These are phyloP conservation scores for Murraya paniculata DNA, from an alignment of 345 rosid genomes.

Conservation along the genomic window DNA sequence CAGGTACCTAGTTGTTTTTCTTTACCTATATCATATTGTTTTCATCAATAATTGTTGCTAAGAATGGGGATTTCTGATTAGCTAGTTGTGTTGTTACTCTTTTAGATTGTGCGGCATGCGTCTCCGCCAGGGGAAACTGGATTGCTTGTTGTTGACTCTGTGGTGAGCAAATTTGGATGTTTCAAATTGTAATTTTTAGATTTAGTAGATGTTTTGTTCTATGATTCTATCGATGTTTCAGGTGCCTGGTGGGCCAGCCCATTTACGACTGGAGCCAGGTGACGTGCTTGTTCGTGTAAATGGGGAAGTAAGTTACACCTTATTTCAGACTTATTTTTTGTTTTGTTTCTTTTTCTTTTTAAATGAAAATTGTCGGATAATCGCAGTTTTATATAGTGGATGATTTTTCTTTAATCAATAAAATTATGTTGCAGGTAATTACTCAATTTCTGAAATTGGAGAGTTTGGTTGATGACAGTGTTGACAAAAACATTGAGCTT, in stretches of 20 bases:
- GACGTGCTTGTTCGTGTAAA: slow-evolving; percentile 91
- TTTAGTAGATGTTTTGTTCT: background rate
- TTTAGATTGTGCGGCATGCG: slow-evolving; percentile 78
- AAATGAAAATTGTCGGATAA: background rate
- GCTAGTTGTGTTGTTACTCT: slow-evolving; percentile 20
- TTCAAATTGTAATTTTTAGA: background rate
- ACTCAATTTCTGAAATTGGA: slow-evolving; percentile 86
- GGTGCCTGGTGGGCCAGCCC: slow-evolving; percentile 97
- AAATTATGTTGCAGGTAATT: slow-evolving; percentile 55
- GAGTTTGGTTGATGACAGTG: slow-evolving; percentile 75
- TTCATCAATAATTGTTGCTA: background rate
- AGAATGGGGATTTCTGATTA: slow-evolving; percentile 15
- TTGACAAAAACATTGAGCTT: slow-evolving; percentile 55
- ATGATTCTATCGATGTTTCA: slow-evolving; percentile 34
- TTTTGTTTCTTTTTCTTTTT: too few species aligned
- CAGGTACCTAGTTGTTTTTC: slow-evolving; percentile 47
- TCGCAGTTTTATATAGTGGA: background rate
- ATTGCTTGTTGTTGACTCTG: slow-evolving; percentile 93
- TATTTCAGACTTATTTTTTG: background rate
- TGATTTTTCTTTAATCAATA: slow-evolving; percentile 17
- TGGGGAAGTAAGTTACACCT: slow-evolving; percentile 63
- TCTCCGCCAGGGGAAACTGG: slow-evolving; percentile 84
- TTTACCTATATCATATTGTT: background rate
- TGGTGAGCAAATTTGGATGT: slow-evolving; percentile 45
- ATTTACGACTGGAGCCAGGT: slow-evolving; percentile 81